Evolutionary conservation across 1,284 basidiomycete genomes (phyloP).

Genomic region (Moesziomyces parantarcticus): DNA sequence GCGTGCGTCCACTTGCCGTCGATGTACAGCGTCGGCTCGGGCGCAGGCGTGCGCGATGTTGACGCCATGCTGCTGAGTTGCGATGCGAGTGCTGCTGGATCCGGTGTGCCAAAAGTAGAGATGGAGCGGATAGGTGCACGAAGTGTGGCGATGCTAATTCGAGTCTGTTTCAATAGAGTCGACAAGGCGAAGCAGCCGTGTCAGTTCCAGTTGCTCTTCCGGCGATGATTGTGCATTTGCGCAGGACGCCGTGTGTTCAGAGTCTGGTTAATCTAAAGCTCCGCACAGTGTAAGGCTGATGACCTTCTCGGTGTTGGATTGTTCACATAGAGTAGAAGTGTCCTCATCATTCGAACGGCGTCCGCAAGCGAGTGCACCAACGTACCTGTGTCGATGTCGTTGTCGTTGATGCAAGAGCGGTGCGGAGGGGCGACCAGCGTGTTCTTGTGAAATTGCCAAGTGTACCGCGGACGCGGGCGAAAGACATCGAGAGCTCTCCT

Average conservation of each 20-base stretch:
- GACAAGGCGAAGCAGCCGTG: too few species aligned
- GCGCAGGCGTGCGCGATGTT: slow-evolving; percentile 36
- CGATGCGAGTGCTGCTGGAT: slow-evolving; percentile 43
- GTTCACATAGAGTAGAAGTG: slow-evolving; percentile 53
- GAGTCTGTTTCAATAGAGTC: too few species aligned
- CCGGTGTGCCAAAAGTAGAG: neutral
- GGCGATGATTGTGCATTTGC: too few species aligned
- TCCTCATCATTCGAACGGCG: slow-evolving; percentile 42
- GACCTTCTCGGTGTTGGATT: slow-evolving; percentile 59
- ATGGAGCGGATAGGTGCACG: neutral
- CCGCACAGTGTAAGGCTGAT: slow-evolving; percentile 45
- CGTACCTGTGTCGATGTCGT: neutral
- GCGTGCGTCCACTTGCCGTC: slow-evolving; percentile 63
- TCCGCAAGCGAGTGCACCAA: too few species aligned
- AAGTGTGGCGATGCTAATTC: too few species aligned
- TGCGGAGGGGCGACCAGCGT: neutral
- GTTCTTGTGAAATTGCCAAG: too few species aligned
- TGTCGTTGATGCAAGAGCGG: neutral
- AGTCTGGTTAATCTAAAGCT: slow-evolving; percentile 56
- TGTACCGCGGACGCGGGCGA: neutral
- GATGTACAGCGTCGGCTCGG: slow-evolving; percentile 65
- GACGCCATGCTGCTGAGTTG: slow-evolving; percentile 51
- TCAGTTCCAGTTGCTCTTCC: too few species aligned
- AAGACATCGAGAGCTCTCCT: slow-evolving; percentile 9
- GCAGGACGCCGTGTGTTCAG: slow-evolving; percentile 21